Conservation (phyloP, 192 early-diverging fungal genomes). For the Gonapodya sp. region DNA sequence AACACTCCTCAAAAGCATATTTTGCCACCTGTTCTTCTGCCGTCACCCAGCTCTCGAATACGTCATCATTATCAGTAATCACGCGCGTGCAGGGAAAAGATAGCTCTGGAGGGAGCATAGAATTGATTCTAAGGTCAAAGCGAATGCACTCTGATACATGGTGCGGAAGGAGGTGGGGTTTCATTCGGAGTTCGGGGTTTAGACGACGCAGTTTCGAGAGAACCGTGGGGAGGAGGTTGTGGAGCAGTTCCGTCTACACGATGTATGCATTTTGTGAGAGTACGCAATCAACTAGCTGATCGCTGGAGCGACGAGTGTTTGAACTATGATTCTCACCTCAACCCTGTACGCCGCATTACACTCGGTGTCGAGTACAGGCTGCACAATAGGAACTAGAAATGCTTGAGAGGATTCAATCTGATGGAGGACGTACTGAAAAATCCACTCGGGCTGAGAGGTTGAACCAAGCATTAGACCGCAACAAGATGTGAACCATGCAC, state of each 20-base stretch:
- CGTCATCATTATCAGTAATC: background rate
- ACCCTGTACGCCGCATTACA: background rate
- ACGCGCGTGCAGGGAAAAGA: background rate
- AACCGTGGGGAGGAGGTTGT: background rate
- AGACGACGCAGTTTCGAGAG: background rate
- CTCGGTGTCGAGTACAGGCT: background rate
- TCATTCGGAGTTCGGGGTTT: background rate
- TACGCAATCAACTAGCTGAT: background rate
- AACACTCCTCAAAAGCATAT: background rate
- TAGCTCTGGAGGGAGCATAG: background rate
- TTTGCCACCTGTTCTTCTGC: background rate
- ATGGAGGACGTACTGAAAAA: background rate
- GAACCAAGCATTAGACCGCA: no score
- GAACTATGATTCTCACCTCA: background rate
- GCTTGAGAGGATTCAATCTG: background rate
- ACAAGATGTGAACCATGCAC: no score
- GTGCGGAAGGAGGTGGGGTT: background rate
- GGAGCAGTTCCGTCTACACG: background rate
- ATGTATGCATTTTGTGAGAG: background rate
- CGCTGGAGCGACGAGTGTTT: no score
- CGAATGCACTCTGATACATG: background rate
- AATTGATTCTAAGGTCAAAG: background rate
- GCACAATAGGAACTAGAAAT: background rate
- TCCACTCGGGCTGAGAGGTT: background rate
- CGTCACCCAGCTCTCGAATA: background rate